Conservation (phyloP, 495 filamentous ascomycete species). For the Venustampulla echinocandica region DNA sequence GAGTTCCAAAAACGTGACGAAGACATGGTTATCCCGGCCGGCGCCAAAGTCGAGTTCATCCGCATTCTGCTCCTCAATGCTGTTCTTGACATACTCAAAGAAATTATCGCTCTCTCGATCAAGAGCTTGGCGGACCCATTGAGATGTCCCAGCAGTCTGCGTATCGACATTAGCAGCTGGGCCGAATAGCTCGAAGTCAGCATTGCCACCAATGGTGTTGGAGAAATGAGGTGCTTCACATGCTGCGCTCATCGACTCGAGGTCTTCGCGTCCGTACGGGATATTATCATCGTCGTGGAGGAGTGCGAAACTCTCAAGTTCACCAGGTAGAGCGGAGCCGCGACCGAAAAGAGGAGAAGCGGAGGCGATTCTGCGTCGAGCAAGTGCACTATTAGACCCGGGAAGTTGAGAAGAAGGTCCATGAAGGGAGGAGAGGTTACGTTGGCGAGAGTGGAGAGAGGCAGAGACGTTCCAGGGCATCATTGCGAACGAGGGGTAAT, state of each 20-base stretch:
- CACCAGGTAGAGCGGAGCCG: slow-evolving; percentile 32
- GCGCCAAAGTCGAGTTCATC: slow-evolving; percentile 5
- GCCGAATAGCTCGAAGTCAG: slow-evolving; percentile 36
- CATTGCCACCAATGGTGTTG: no score
- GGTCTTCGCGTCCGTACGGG: slow-evolving; percentile 33
- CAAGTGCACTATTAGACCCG: slow-evolving; percentile 4
- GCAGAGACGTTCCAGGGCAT: slow-evolving; percentile 67
- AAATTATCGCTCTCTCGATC: slow-evolving; percentile 55
- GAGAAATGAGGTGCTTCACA: neutral
- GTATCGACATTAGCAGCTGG: slow-evolving; percentile 37
- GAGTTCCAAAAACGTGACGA: slow-evolving; percentile 46
- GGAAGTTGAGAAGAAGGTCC: no score
- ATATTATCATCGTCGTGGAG: slow-evolving; percentile 33
- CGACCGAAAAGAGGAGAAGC: slow-evolving; percentile 54
- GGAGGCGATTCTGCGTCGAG: slow-evolving; percentile 42
- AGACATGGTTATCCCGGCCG: neutral
- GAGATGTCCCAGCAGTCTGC: slow-evolving; percentile 32
- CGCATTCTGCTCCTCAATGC: slow-evolving; percentile 19
- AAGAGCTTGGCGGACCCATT: slow-evolving; percentile 40
- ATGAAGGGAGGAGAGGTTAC: slow-evolving; percentile 31
- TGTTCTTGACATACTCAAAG: slow-evolving; percentile 45
- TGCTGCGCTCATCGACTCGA: neutral
- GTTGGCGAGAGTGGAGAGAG: slow-evolving; percentile 49
- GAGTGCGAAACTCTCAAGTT: slow-evolving; percentile 28
- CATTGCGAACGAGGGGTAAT: slow-evolving; percentile 44